Evolutionary conservation across 1,139 yeast genomes (phyloP).

Genomic region (Yarrowia galli): DNA sequence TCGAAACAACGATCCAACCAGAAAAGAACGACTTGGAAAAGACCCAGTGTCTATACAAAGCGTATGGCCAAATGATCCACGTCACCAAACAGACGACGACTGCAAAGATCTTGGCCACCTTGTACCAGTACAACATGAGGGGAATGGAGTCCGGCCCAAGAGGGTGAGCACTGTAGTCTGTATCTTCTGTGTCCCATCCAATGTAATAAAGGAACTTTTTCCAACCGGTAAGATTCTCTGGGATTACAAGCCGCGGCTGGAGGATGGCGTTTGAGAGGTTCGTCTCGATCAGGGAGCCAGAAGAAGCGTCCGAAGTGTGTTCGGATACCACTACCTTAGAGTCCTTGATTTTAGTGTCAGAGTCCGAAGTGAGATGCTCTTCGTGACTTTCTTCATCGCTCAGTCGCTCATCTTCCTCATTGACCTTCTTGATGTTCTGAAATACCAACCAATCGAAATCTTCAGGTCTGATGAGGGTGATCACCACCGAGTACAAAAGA

Average conservation of each 20-base stretch:
- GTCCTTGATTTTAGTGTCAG: no score
- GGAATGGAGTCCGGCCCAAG: conserved; percentile 42
- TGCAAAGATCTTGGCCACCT: conserved; percentile 51
- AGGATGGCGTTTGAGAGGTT: conserved; percentile 1
- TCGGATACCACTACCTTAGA: no score
- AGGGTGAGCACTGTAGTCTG: conserved; percentile 41
- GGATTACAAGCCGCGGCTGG: conserved; percentile 21
- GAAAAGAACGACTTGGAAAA: conserved; percentile 54
- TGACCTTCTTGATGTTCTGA: conserved; percentile 54
- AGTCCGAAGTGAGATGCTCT: no score
- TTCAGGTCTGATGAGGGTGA: conserved; percentile 70
- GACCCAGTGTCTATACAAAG: conserved; percentile 56
- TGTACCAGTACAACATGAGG: conserved; percentile 43
- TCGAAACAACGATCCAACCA: conserved; percentile 55
- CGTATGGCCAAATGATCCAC: conserved; percentile 58
- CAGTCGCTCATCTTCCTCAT: conserved; percentile 41
- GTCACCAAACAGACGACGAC: conserved; percentile 49
- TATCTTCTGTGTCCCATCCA: conserved; percentile 41
- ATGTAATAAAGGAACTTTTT: conserved; percentile 40
- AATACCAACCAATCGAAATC: conserved; percentile 69
- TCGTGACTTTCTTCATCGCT: background rate
- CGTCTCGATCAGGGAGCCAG: no score
- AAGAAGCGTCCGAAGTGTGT: no score
- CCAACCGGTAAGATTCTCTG: conserved; percentile 13
- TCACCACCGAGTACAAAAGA: conserved; percentile 66